These are phyloP conservation scores for Coemansia sp. DNA, from an alignment of 192 early-diverging fungal genomes.

Conservation along the genomic window DNA sequence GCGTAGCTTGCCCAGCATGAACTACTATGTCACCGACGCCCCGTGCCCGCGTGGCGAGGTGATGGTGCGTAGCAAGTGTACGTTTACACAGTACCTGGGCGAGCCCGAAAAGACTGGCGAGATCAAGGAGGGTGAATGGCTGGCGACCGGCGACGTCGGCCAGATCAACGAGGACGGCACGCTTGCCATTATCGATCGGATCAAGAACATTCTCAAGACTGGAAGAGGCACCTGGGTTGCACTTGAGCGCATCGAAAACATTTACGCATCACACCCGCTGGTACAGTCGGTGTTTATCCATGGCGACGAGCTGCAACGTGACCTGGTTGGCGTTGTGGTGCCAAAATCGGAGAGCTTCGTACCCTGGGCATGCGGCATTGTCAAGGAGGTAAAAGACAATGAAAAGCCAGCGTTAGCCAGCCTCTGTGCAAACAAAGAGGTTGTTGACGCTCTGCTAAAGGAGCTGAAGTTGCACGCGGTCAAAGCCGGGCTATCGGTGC, in stretches of 20 bases:
- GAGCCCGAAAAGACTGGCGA: slow-evolving; percentile 68
- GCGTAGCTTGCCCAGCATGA: slow-evolving; percentile 76
- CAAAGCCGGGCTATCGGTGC: slow-evolving; percentile 61
- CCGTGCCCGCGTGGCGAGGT: slow-evolving; percentile 80
- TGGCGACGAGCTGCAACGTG: slow-evolving; percentile 73
- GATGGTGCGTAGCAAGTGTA: slow-evolving; percentile 65
- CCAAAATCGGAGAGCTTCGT: slow-evolving; percentile 64
- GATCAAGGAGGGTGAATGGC: slow-evolving; percentile 71
- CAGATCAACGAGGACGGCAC: slow-evolving; percentile 59
- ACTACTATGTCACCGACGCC: slow-evolving; percentile 69
- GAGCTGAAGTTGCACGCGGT: slow-evolving; percentile 56
- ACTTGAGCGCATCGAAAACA: slow-evolving; percentile 77
- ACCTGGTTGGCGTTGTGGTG: slow-evolving; percentile 77
- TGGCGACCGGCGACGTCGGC: slow-evolving; percentile 77
- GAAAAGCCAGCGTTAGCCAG: slow-evolving; percentile 45
- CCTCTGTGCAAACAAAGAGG: slow-evolving; percentile 47
- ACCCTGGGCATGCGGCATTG: slow-evolving; percentile 54
- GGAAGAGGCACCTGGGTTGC: slow-evolving; percentile 81
- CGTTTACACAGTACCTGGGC: slow-evolving; percentile 74
- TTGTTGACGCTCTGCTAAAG: slow-evolving; percentile 57
- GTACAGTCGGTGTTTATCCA: slow-evolving; percentile 82
- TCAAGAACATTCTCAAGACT: slow-evolving; percentile 73
- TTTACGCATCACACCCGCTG: slow-evolving; percentile 62
- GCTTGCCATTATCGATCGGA: slow-evolving; percentile 68
- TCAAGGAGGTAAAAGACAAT: neutral